Evolutionary conservation across 495 filamentous ascomycete genomes (phyloP), one percentile per base, ranked within the genome.

Genomic region (Aspergillus heteromorphus): DNA sequence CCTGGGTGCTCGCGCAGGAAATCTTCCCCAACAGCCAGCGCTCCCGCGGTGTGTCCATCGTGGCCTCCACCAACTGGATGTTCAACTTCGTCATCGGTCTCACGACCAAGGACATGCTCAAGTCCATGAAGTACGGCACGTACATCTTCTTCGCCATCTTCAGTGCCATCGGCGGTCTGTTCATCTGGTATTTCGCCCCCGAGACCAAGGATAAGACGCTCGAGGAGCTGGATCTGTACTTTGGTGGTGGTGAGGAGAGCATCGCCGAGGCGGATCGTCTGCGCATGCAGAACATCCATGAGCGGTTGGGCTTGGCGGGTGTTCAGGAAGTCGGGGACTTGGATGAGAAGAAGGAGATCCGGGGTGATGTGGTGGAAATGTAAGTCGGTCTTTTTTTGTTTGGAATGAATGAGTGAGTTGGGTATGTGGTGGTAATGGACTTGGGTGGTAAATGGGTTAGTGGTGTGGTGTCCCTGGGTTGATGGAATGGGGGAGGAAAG

Each of bases 191-290:
- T 40, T 81, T 77, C 55, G 78, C 78, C 57, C 78, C 78, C 0
- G 79, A 82, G 66, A 82, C 79, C 10, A 80, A 80, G 66, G 79
- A 80, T 53, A 79, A 78, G 66, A 80, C 79, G 19, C 64, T 80
- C 4, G 77, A 81, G 59, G 76, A 80, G 58, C 70, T 80, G 40
- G 78, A 81, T 60, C 52, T 74, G 41, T 65, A 77, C 49, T 80
- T 81, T 56, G 69, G 69, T 18, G 68, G 63, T 19, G 59, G 43
- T 21, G 53, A 45, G 48, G 64, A 63, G 4, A 68, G 61, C 42
- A 71, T 57, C 18, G 49, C 49, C 0, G 49, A 57, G 17, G 42
- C 41, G 9, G 68, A 73, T 53, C 58, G 63, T 23, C 19, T 50
- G 10, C 59, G 65, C 16, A 70, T 70, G 67, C 48, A 58, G 45